Evolutionary conservation across 2,329 filamentous ascomycete species (phyloP).

Genomic region (Sarocladium brachiariae): DNA sequence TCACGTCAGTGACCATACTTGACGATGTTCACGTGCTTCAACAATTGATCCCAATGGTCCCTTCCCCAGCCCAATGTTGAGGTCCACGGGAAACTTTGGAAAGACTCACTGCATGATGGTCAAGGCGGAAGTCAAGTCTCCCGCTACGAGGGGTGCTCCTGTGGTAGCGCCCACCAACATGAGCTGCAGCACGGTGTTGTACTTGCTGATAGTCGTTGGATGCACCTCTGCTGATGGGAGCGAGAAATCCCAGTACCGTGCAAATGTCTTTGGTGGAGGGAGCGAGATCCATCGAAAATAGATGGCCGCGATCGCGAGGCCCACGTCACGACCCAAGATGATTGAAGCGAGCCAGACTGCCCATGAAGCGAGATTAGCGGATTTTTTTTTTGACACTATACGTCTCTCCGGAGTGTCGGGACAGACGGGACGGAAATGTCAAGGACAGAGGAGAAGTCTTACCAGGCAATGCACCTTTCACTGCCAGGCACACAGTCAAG

Average conservation of each 20-base stretch:
- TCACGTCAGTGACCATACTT: conserved; percentile 8
- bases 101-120: conserved; percentile 55
- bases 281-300: conserved; percentile 96
- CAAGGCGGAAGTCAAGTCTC: conserved; percentile 48
- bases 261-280: conserved; percentile 86
- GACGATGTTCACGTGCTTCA: neutral
- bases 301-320: conserved; percentile 75
- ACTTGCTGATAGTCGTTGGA: conserved; percentile 78
- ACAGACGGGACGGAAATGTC: neutral
- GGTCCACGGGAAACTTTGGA: neutral
- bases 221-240: conserved; percentile 80
- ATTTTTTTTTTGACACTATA: neutral
- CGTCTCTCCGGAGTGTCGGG: too few relatives aligned
- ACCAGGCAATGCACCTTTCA: conserved; percentile 77
- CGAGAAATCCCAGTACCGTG: conserved; percentile 94
- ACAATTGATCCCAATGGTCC: too few relatives aligned
- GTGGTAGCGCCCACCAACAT: conserved; percentile 80
- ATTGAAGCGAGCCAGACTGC: conserved; percentile 80
- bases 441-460: conserved; percentile 24
- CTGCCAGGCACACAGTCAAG: conserved; percentile 74
- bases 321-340: conserved; percentile 83
- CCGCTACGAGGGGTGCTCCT: conserved; percentile 66
- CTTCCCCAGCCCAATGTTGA: neutral
- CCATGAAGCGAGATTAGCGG: neutral
- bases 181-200: conserved; percentile 90